Evolutionary conservation across 306 rosid genomes (phyloP).

Genomic region (Quercus ilex): DNA sequence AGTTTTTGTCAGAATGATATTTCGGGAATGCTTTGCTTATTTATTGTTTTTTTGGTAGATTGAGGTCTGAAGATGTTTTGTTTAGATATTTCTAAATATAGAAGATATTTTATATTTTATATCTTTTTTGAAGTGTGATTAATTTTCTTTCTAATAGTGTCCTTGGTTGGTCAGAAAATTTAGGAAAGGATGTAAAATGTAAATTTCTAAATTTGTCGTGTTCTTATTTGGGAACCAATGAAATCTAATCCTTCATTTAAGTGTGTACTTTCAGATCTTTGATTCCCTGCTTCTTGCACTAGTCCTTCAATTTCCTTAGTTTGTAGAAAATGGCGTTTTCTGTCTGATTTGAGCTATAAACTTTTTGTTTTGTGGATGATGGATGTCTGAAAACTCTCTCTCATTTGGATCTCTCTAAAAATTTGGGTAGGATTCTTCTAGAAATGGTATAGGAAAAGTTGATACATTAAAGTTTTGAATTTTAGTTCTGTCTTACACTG

Average conservation of each 20-base stretch:
- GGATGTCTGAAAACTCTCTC: background rate
- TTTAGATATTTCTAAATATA: constrained; percentile 10
- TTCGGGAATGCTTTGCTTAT: background rate
- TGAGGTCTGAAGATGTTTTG: constrained; percentile 1
- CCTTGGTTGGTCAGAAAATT: background rate
- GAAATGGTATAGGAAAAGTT: no score
- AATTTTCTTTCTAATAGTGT: background rate
- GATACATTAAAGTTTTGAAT: background rate
- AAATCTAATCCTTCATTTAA: background rate
- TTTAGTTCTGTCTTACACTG: background rate
- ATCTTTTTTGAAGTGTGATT: background rate
- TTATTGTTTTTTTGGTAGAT: background rate
- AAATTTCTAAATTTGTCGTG: background rate
- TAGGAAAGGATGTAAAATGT: background rate
- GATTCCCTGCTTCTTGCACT: background rate
- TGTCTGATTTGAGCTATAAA: background rate
- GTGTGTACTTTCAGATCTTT: background rate
- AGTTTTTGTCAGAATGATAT: background rate
- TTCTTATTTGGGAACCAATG: background rate
- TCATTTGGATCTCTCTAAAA: background rate
- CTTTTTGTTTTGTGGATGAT: background rate
- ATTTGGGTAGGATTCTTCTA: no score
- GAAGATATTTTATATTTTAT: background rate
- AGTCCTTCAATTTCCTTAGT: background rate
- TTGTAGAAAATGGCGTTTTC: background rate